These are phyloP conservation scores for Parsonsia alboflavescens DNA, from an alignment of 257 asterid genomes.

Conservation along the genomic window DNA sequence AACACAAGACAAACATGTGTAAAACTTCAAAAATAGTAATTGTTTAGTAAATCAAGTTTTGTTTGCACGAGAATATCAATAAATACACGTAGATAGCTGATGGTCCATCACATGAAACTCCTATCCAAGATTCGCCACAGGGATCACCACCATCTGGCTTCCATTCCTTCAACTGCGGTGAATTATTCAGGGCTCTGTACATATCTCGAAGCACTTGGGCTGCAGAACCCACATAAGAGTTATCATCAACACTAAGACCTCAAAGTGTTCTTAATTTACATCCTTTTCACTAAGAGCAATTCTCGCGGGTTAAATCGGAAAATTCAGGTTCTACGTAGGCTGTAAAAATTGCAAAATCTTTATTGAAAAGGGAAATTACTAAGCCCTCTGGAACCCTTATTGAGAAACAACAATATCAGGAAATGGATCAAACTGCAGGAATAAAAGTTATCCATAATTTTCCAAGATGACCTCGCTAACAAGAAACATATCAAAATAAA, in stretches of 20 bases:
- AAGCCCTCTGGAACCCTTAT: background rate
- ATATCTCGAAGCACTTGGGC: constrained; percentile 70
- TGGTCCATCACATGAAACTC: constrained; percentile 64
- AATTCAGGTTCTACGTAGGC: background rate
- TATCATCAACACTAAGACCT: constrained; percentile 7
- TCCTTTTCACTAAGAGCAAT: background rate
- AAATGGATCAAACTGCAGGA: background rate
- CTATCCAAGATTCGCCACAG: constrained; percentile 72
- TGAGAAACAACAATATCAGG: background rate
- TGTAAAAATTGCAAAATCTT: background rate
- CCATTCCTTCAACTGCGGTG: constrained; percentile 64
- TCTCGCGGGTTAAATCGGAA: background rate
- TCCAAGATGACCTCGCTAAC: background rate
- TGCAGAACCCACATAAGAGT: constrained; percentile 28
- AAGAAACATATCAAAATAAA: background rate
- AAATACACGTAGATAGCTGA: constrained; percentile 60
- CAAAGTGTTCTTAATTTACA: background rate
- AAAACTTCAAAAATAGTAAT: background rate
- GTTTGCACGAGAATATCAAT: background rate
- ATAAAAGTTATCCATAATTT: background rate
- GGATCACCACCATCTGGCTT: constrained; percentile 74
- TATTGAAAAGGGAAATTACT: background rate
- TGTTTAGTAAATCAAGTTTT: background rate
- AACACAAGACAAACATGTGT: constrained; percentile 2
- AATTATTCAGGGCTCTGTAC: constrained; percentile 59